These are phyloP conservation scores for Anthoceros angustus DNA, from an alignment of 225 moss, liverwort and hornwort genomes.

Conservation along the genomic window DNA sequence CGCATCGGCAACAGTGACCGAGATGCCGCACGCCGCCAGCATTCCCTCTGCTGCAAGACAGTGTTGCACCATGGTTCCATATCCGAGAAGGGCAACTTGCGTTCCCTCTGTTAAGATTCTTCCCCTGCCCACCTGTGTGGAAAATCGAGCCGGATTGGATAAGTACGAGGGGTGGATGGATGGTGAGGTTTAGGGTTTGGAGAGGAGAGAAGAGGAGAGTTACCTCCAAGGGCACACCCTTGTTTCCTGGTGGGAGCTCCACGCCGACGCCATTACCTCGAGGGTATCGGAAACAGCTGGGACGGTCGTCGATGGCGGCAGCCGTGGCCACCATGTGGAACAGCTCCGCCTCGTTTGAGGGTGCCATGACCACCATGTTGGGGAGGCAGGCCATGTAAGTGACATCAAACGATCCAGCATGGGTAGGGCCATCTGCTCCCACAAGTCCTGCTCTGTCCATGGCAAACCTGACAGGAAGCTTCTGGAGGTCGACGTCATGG, in stretches of 20 bases:
- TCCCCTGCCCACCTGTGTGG: neutral
- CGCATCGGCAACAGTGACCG: neutral
- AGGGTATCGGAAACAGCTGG: neutral
- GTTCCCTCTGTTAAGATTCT: neutral
- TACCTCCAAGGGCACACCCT: neutral
- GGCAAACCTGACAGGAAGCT: conserved; percentile 2
- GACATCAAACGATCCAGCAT: neutral
- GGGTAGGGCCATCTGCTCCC: conserved; percentile 6
- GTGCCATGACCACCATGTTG: conserved; percentile 1
- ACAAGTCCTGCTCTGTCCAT: conserved; percentile 4
- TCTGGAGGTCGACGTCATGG: conserved; percentile 2
- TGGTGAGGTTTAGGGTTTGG: too few relatives aligned
- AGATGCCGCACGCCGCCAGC: neutral
- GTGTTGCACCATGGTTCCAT: neutral
- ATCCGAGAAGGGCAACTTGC: conserved; percentile 1
- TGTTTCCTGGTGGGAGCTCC: neutral
- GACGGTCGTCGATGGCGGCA: neutral
- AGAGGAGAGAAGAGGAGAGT: neutral
- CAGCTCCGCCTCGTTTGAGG: neutral
- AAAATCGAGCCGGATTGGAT: neutral
- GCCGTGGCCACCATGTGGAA: conserved; percentile 4
- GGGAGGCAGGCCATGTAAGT: conserved; percentile 4
- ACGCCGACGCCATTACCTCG: neutral
- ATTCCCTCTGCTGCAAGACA: neutral
- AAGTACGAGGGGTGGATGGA: too few relatives aligned